Evolutionary conservation across 176 grass and related monocot species (phyloP).

Genomic region (Melocanna baccifera): DNA sequence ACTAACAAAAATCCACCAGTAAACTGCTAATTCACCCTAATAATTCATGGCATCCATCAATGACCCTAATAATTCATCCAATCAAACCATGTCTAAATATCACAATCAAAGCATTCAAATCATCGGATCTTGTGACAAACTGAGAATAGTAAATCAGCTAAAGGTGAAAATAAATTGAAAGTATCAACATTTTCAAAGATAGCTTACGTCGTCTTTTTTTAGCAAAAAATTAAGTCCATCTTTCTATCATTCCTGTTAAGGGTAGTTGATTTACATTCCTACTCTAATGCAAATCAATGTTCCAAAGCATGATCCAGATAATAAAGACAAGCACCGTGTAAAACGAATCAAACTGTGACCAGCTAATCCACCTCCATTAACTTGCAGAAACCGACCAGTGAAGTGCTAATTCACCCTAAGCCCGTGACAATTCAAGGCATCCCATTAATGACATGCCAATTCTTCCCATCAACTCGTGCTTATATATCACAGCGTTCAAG

Average conservation of each 20-base stretch:
- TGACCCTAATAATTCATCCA: neutral
- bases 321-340: neutral
- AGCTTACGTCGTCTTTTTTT: neutral
- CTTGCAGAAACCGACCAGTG: neutral
- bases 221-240: neutral
- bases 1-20: neutral
- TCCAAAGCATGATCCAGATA: neutral
- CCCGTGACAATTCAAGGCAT: neutral
- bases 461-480: neutral
- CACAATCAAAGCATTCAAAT: neutral
- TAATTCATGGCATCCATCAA: neutral
- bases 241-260: neutral
- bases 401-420: neutral
- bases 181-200: neutral
- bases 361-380: neutral
- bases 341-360: neutral
- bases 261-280: neutral
- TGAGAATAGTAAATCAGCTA: neutral
- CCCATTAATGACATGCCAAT: neutral
- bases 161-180: neutral
- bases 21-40: neutral
- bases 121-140: neutral
- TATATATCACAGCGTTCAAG: neutral
- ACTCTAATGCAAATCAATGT: neutral
- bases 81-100: neutral